Conservation (phyloP, 805 yeast genomes). For the Komagataella kurtzmanii region DNA sequence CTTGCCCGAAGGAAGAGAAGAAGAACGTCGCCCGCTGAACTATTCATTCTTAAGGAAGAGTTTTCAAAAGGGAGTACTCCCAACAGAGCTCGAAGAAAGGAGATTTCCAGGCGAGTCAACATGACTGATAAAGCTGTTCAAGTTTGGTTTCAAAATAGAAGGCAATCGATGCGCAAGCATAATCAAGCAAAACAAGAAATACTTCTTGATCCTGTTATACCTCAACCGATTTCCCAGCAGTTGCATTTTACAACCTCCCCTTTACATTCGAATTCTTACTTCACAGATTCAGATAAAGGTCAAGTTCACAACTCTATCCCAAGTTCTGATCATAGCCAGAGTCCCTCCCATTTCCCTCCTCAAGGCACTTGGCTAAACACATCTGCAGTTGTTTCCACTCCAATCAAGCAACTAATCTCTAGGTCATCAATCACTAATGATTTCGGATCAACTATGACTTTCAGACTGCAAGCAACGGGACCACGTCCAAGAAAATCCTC, state of each 20-base stretch:
- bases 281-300: neutral
- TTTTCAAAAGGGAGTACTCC: conserved; percentile 74
- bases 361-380: conserved; percentile 5
- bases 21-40: conserved; percentile 84
- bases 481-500: neutral
- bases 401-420: conserved; percentile 3
- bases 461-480: conserved; percentile 15
- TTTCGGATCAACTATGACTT: conserved; percentile 17
- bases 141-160: conserved; percentile 94
- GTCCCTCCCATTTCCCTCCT: neutral
- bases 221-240: conserved; percentile 14
- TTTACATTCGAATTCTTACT: neutral
- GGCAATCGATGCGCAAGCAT: conserved; percentile 66
- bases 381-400: conserved; percentile 4
- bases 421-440: neutral
- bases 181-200: conserved; percentile 16
- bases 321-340: neutral
- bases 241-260: conserved; percentile 1
- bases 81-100: conserved; percentile 57
- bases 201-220: conserved; percentile 12
- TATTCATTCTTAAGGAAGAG: conserved; percentile 68
- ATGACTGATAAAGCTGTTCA: conserved; percentile 98
- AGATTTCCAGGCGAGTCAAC: conserved; percentile 67
- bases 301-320: neutral
- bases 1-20: conserved; percentile 90